phyloP scores from a whole-genome alignment of 768 basidiomycete genomes.

The Psilocybe cyanescens region DNA sequence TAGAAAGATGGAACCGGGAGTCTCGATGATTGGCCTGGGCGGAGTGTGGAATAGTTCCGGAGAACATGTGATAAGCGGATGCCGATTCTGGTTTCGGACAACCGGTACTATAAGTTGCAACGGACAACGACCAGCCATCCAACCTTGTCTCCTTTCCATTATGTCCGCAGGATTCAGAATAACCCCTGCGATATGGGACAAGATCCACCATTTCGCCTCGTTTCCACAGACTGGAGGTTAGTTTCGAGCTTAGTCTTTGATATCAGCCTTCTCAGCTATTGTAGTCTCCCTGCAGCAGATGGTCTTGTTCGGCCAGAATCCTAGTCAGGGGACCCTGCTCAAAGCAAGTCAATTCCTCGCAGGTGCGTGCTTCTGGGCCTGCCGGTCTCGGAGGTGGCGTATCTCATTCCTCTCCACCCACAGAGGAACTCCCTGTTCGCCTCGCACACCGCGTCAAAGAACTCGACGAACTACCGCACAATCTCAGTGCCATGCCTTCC shows the following conservation, averaged over 20 bases:
- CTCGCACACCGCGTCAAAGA: constrained; percentile 96
- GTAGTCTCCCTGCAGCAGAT: constrained; percentile 95
- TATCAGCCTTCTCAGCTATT: constrained; percentile 51
- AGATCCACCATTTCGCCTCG: constrained; percentile 87
- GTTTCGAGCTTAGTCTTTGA: constrained; percentile 27
- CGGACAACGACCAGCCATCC: not conserved
- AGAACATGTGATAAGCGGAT: constrained; percentile 7
- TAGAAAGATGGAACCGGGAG: not conserved
- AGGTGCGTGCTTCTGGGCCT: constrained; percentile 42
- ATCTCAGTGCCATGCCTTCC: constrained; percentile 87
- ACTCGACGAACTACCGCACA: constrained; percentile 91
- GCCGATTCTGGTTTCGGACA: constrained; percentile 4
- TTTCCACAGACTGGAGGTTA: constrained; percentile 92
- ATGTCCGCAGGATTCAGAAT: constrained; percentile 75
- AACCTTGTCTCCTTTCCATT: constrained; percentile 1
- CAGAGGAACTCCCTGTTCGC: constrained; percentile 94
- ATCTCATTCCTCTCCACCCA: not conserved
- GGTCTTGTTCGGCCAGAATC: constrained; percentile 97
- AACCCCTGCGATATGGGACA: constrained; percentile 81
- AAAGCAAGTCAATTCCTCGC: constrained; percentile 89
- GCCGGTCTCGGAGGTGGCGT: not conserved
- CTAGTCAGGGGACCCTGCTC: constrained; percentile 91
- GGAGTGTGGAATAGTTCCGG: constrained; percentile 1
- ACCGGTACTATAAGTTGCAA: not conserved
- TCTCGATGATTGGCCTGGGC: not conserved